A percentile compares a stretch with the other conserved stretches of the same genome.
These are phyloP conservation scores for Ophiosphaerella korrae DNA, from an alignment of 2,329 filamentous ascomycete genomes.

Conservation along the genomic window DNA sequence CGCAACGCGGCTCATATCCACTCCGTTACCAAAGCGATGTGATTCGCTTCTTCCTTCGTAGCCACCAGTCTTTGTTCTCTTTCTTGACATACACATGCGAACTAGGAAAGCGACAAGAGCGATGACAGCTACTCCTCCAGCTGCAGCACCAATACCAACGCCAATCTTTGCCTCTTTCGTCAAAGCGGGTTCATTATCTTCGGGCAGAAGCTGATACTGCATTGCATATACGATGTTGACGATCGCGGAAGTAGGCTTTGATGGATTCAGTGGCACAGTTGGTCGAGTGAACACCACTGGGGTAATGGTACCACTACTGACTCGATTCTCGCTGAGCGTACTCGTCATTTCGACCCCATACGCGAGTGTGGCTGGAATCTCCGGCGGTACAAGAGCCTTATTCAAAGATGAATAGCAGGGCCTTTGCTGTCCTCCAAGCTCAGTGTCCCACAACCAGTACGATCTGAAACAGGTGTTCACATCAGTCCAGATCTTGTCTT, in stretches of 20 bases:
- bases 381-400: constrained; percentile 8
- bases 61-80: constrained; percentile 5
- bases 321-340: background rate
- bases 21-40: constrained; percentile 10
- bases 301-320: background rate
- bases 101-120: constrained; percentile 13
- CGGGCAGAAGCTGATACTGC: constrained; percentile 27
- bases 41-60: constrained; percentile 3
- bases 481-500: background rate
- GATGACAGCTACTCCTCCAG: constrained; percentile 9
- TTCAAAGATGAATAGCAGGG: constrained; percentile 31
- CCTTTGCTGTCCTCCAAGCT: constrained; percentile 32
- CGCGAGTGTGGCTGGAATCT: constrained; percentile 18
- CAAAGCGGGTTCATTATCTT: constrained; percentile 10
- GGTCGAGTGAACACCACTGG: background rate
- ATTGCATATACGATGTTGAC: constrained; percentile 36
- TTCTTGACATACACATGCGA: constrained; percentile 3
- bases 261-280: constrained; percentile 7
- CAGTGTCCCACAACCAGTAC: constrained; percentile 24
- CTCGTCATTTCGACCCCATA: background rate
- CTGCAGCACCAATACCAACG: constrained; percentile 21
- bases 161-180: constrained; percentile 26
- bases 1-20: constrained; percentile 18
- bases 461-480: constrained; percentile 4
- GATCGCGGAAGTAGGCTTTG: constrained; percentile 24